A percentile compares a stretch with the other conserved stretches of the same genome.
phyloP scores from a whole-genome alignment of 2,329 filamentous ascomycete genomes.

The Colletotrichum godetiae region DNA sequence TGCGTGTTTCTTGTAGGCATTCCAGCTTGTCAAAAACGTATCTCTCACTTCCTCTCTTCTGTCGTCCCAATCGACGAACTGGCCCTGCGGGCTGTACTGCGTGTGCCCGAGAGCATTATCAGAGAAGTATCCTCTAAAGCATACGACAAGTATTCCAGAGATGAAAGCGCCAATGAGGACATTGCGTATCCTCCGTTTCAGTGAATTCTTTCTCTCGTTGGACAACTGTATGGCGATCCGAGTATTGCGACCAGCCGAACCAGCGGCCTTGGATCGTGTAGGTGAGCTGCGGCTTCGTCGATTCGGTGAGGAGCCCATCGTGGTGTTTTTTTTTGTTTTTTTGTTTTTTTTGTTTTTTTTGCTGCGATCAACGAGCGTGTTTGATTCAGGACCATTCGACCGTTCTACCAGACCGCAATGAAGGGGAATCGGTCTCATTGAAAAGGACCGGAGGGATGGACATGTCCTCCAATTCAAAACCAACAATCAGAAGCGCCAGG shows the following conservation, averaged over 20 bases:
- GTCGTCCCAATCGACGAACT: constrained; percentile 76
- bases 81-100: constrained; percentile 10
- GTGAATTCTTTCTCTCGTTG: not conserved
- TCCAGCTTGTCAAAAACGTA: constrained; percentile 91
- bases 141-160: not conserved
- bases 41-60: constrained; percentile 85
- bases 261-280: not conserved
- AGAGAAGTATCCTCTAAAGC: not conserved
- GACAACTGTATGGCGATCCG: not conserved
- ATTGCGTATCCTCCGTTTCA: not conserved
- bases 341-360: no score
- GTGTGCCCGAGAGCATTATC: not conserved
- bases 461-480: not conserved
- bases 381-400: not conserved
- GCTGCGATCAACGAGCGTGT: not conserved
- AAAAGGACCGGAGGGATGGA: not conserved
- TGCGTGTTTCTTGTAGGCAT: constrained; percentile 89
- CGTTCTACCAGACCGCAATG: not conserved
- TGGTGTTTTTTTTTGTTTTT: not conserved
- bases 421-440: not conserved
- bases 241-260: not conserved
- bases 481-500: not conserved
- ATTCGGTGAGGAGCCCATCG: not conserved
- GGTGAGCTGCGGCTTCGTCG: not conserved
- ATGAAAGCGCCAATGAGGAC: not conserved